These are phyloP conservation scores for Xylaria sp. DNA, from an alignment of 2,329 filamentous ascomycete species.

Conservation along the genomic window DNA sequence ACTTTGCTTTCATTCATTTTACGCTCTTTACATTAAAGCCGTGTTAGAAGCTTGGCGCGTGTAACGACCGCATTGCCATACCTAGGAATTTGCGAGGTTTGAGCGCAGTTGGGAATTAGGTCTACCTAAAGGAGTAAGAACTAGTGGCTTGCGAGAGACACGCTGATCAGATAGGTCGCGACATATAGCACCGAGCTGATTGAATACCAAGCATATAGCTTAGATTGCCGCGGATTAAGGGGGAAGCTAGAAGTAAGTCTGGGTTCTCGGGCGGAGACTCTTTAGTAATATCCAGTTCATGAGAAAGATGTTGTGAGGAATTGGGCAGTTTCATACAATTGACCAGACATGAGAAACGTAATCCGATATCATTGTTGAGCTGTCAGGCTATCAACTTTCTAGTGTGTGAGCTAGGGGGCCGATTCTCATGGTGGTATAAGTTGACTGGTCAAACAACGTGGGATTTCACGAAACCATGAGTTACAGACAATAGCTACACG, in stretches of 20 bases:
- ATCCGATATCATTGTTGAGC: neutral
- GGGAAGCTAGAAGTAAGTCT: neutral
- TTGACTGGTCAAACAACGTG: neutral
- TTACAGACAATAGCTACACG: neutral
- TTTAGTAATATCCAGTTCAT: neutral
- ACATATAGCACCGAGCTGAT: neutral
- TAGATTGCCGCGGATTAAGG: neutral
- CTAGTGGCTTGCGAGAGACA: neutral
- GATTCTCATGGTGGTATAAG: neutral
- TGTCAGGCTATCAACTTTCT: neutral
- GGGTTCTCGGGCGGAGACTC: neutral
- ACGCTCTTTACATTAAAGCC: slow-evolving; percentile 29
- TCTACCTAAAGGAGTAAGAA: neutral
- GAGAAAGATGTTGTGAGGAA: neutral
- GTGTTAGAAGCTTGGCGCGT: slow-evolving; percentile 35
- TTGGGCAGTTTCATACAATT: neutral
- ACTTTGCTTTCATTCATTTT: slow-evolving; percentile 6
- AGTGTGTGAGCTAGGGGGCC: neutral
- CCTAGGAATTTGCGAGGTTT: slow-evolving; percentile 38
- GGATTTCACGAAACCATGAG: too few species aligned
- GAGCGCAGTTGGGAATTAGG: slow-evolving; percentile 14
- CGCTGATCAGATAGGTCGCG: neutral
- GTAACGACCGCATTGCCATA: slow-evolving; percentile 42
- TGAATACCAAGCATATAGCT: neutral
- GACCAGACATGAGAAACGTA: neutral